These are phyloP conservation scores for Symbiotaphrina buchneri DNA, from an alignment of 495 filamentous ascomycete species.

Conservation along the genomic window DNA sequence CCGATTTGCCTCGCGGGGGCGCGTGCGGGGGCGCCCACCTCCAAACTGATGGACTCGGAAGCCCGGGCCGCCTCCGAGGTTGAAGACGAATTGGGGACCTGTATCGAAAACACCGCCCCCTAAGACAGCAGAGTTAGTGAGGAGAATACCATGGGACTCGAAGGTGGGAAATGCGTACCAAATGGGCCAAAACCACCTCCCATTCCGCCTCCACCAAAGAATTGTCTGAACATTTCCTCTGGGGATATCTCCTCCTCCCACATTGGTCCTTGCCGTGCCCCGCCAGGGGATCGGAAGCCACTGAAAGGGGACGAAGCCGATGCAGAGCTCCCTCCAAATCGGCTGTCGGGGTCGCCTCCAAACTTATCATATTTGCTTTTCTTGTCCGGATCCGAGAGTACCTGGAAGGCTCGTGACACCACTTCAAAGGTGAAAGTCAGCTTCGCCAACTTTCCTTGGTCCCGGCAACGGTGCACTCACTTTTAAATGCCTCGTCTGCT, in stretches of 20 bases:
- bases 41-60: conserved; percentile 78
- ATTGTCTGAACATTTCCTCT: conserved; percentile 87
- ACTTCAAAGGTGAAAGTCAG: conserved; percentile 22
- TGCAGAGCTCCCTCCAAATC: conserved; percentile 35
- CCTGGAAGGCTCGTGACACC: conserved; percentile 81
- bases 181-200: conserved; percentile 40
- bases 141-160: neutral
- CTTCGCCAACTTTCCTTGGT: neutral
- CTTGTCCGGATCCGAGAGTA: conserved; percentile 86
- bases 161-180: conserved; percentile 19
- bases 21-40: conserved; percentile 37
- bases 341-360: conserved; percentile 76
- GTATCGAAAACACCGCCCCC: conserved; percentile 35
- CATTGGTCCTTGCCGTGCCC: conserved; percentile 23
- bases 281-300: conserved; percentile 24
- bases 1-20: conserved; percentile 39
- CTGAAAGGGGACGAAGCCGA: conserved; percentile 10
- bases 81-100: conserved; percentile 77
- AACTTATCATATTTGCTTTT: conserved; percentile 66
- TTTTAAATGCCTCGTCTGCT: conserved; percentile 92
- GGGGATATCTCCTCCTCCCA: conserved; percentile 88
- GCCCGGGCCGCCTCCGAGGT: conserved; percentile 62
- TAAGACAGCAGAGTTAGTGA: conserved; percentile 6
- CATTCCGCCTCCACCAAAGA: conserved; percentile 59
- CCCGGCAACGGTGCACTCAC: conserved; percentile 20